Evolutionary conservation across 768 basidiomycete species (phyloP).

Genomic region (Leucogyrophana mollusca): DNA sequence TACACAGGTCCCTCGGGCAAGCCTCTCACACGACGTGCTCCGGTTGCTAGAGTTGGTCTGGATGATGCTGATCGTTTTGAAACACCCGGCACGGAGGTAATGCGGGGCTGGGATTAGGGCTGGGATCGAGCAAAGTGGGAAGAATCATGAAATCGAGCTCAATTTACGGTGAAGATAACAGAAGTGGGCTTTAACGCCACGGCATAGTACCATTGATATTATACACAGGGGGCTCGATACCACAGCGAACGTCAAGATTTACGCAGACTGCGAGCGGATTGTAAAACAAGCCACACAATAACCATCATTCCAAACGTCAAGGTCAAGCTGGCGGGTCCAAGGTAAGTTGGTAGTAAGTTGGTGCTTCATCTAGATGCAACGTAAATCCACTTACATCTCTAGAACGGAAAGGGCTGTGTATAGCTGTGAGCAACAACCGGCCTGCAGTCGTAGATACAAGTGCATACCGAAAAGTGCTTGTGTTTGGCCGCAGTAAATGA

Average conservation of each 20-base stretch:
- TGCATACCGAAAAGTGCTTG: constrained; percentile 50
- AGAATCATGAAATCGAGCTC: no score
- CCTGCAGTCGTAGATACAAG: background rate
- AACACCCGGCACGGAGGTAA: no score
- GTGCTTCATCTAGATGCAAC: background rate
- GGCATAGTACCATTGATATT: no score
- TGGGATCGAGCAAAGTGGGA: no score
- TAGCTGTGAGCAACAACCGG: constrained; percentile 6
- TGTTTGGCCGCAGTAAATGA: constrained; percentile 57
- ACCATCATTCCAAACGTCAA: constrained; percentile 48
- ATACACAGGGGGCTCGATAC: no score
- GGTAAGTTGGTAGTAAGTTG: constrained; percentile 14
- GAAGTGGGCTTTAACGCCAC: no score
- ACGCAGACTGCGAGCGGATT: constrained; percentile 40
- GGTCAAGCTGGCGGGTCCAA: constrained; percentile 32
- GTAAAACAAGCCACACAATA: constrained; percentile 53
- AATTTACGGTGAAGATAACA: no score
- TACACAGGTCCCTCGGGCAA: no score
- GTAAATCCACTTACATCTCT: constrained; percentile 41
- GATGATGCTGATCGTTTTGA: no score
- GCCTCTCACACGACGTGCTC: no score
- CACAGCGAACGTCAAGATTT: background rate
- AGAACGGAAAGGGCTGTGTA: constrained; percentile 48
- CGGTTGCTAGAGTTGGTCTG: no score
- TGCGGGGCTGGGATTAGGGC: no score